Evolutionary conservation across 768 basidiomycete species (phyloP).

Genomic region (Termitomyces sp.): DNA sequence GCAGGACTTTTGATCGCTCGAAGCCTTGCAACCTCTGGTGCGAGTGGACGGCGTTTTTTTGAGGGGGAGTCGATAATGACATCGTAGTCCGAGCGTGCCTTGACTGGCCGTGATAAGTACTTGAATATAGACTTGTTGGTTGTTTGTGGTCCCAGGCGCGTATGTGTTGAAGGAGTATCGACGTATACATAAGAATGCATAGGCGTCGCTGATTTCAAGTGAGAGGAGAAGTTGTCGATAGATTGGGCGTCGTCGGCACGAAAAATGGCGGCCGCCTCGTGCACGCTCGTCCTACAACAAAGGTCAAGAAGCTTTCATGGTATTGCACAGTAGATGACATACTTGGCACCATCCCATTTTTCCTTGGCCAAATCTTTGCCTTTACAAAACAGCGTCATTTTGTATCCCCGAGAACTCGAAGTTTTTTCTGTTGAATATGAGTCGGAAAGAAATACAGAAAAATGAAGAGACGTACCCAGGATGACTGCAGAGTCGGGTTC

Average conservation of each 20-base stretch:
- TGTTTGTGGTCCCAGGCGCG: conserved; percentile 27
- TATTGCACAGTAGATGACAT: not conserved
- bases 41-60: conserved; percentile 44
- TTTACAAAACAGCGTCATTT: conserved; percentile 78
- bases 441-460: not conserved
- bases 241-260: conserved; percentile 69
- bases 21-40: conserved; percentile 63
- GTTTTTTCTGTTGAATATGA: conserved; percentile 50
- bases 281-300: conserved; percentile 49
- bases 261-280: conserved; percentile 63
- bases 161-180: conserved; percentile 35
- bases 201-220: conserved; percentile 51
- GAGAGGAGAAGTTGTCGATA: conserved; percentile 47
- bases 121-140: conserved; percentile 54
- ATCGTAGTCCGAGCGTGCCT: conserved; percentile 43
- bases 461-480: conserved; percentile 46
- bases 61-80: conserved; percentile 49
- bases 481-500: conserved; percentile 90
- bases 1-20: conserved; percentile 73
- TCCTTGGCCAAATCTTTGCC: conserved; percentile 73
- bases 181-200: conserved; percentile 46
- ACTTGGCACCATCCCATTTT: conserved; percentile 90
- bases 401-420: conserved; percentile 69
- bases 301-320: not conserved
- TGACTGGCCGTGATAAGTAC: conserved; percentile 30